Percentiles rank a stretch among this genome's conserved stretches.
These are phyloP conservation scores for Withania somnifera DNA, from an alignment of 305 asterid genomes.

Conservation along the genomic window DNA sequence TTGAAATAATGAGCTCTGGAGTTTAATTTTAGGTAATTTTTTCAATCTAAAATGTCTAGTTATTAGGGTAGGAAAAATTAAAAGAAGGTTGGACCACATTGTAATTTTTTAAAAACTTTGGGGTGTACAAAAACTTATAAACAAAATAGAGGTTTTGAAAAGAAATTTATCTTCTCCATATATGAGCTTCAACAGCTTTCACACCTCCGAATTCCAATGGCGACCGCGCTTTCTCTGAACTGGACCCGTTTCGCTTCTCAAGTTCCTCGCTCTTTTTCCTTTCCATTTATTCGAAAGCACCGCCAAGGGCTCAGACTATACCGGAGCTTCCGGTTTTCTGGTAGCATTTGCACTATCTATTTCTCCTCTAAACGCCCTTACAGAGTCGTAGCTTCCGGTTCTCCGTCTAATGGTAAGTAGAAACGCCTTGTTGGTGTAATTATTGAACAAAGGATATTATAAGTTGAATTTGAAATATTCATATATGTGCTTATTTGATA, in stretches of 20 bases:
- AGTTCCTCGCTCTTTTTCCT: neutral
- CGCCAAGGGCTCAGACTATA: neutral
- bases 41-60: too few relatives aligned
- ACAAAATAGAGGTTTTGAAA: neutral
- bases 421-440: neutral
- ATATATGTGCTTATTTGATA: neutral
- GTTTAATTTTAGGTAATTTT: too few relatives aligned
- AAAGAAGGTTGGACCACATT: neutral
- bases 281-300: neutral
- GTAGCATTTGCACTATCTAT: neutral
- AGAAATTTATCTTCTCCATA: neutral
- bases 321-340: conserved; percentile 5
- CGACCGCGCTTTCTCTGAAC: neutral
- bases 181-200: neutral
- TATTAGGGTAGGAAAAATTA: too few relatives aligned
- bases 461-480: neutral
- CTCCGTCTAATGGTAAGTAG: neutral
- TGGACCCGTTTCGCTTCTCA: conserved; percentile 3
- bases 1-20: too few relatives aligned
- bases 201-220: neutral
- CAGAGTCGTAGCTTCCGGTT: neutral
- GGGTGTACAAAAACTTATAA: neutral
- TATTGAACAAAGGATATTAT: neutral
- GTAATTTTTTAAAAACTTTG: neutral
- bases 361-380: neutral